A percentile compares a stretch with the other conserved stretches of the same genome.
Conservation (phyloP, 73 alveolate genomes). For the Stentor roeselii region DNA sequence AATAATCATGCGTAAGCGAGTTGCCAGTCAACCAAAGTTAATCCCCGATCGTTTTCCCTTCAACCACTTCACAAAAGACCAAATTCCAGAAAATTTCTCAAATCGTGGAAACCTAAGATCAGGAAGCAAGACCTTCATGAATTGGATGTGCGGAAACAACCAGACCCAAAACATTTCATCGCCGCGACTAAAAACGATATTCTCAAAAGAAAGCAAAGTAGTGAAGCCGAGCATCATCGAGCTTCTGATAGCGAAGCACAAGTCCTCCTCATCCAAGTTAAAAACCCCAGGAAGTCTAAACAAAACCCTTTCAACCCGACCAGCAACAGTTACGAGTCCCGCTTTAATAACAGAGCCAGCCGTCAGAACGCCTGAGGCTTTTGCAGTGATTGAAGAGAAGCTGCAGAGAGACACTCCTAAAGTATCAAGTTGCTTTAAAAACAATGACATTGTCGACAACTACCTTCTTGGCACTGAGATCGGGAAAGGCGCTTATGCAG, state of each 20-base stretch:
- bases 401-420: background rate
- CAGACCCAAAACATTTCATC: background rate
- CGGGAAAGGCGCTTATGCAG: constrained; percentile 69
- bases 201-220: background rate
- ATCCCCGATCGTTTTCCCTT: background rate
- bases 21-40: background rate
- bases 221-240: background rate
- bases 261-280: background rate
- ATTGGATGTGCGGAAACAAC: background rate
- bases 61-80: background rate
- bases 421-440: background rate
- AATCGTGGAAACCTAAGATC: background rate
- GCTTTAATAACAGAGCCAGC: background rate
- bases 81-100: background rate
- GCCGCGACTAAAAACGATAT: background rate
- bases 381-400: background rate
- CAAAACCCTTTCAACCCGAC: background rate
- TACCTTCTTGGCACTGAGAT: constrained; percentile 38
- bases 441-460: constrained; percentile 11
- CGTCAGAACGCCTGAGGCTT: background rate
- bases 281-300: background rate
- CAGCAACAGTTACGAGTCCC: background rate
- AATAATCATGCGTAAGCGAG: background rate
- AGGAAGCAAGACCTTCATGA: background rate
- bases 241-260: background rate